Percentiles rank a stretch among this genome's conserved stretches.
Conservation (phyloP, 495 filamentous ascomycete genomes). For the Staphylotrichum longicolle region DNA sequence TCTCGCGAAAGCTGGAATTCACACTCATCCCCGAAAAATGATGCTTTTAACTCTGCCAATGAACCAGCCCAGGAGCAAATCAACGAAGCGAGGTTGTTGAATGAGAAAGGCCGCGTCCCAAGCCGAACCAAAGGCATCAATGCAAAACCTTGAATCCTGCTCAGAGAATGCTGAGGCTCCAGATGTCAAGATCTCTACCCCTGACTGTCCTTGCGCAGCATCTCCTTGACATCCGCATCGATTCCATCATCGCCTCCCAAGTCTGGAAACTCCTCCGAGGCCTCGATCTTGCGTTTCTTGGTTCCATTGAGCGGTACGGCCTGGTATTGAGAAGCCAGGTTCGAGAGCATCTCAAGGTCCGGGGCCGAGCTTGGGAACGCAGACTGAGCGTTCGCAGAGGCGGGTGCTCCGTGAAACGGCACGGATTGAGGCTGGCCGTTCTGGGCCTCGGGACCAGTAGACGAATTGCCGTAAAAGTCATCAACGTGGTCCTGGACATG, state of each 20-base stretch:
- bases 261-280: slow-evolving; percentile 62
- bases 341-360: slow-evolving; percentile 52
- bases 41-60: too few relatives aligned
- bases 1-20: too few relatives aligned
- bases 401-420: slow-evolving; percentile 29
- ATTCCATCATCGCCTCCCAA: slow-evolving; percentile 69
- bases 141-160: too few relatives aligned
- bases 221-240: slow-evolving; percentile 80
- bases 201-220: slow-evolving; percentile 58
- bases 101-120: too few relatives aligned
- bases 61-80: too few relatives aligned
- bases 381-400: slow-evolving; percentile 21
- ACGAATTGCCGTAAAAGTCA: slow-evolving; percentile 25
- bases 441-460: slow-evolving; percentile 21
- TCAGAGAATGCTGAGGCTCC: too few relatives aligned
- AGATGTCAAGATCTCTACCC: neutral
- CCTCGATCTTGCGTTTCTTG: slow-evolving; percentile 71
- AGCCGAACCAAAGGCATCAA: too few relatives aligned
- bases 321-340: slow-evolving; percentile 48
- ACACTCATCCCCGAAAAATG: too few relatives aligned
- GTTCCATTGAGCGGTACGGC: slow-evolving; percentile 47
- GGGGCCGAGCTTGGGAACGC: slow-evolving; percentile 41
- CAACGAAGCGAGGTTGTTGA: too few relatives aligned
- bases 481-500: slow-evolving; percentile 35
- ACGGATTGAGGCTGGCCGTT: slow-evolving; percentile 30